Evolutionary conservation across 768 basidiomycete species (phyloP).

Genomic region (Artomyces pyxidatus): DNA sequence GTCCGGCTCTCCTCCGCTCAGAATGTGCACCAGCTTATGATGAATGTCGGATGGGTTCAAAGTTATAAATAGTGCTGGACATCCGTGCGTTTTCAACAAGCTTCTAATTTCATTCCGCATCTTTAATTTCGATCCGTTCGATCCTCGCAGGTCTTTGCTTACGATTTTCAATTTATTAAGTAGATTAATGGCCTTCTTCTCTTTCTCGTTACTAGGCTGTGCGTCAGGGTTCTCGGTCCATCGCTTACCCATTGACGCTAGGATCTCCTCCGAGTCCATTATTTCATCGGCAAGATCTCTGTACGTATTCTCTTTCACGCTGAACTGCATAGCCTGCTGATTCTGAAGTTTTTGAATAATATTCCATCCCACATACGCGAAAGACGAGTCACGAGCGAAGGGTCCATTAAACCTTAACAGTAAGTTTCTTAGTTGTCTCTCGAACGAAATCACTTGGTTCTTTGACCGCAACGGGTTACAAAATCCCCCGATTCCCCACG

Average conservation of each 20-base stretch:
- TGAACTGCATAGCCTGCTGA: not conserved
- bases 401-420: conserved; percentile 23
- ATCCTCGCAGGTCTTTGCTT: not conserved
- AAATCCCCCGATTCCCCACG: conserved; percentile 35
- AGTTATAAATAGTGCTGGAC: not conserved
- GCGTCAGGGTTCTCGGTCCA: not conserved
- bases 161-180: not conserved
- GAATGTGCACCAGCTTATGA: conserved; percentile 33
- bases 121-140: not conserved
- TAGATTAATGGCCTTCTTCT: not conserved
- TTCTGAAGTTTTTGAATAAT: not conserved
- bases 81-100: not conserved
- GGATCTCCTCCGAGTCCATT: not conserved
- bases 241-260: not conserved
- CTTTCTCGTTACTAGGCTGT: not conserved
- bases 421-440: conserved; percentile 27
- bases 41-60: conserved; percentile 34
- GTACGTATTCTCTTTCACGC: not conserved
- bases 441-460: conserved; percentile 19
- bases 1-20: conserved; percentile 30
- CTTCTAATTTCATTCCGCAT: not conserved
- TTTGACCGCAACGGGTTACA: conserved; percentile 22
- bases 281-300: not conserved
- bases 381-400: conserved; percentile 17
- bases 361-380: not conserved